phyloP scores from a whole-genome alignment of 805 yeast species.

The Brettanomyces sp. region DNA sequence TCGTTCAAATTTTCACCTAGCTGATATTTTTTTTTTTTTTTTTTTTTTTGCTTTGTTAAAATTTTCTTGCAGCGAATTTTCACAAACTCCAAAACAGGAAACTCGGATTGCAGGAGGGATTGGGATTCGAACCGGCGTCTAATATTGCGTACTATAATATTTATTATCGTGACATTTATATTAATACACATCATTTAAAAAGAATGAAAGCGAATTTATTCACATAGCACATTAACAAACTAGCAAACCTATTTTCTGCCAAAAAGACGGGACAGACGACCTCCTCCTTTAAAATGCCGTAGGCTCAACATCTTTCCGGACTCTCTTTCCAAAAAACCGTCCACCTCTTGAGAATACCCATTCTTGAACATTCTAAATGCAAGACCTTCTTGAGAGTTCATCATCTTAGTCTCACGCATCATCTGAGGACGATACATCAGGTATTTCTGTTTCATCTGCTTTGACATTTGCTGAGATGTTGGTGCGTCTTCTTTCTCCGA shows the following conservation, averaged over 20 bases:
- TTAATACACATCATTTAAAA: no score
- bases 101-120: neutral
- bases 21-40: no score
- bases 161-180: no score
- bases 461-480: slow-evolving; percentile 27
- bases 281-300: slow-evolving; percentile 4
- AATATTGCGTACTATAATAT: neutral
- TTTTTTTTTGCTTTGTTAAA: neutral
- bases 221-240: no score
- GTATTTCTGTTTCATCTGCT: slow-evolving; percentile 27
- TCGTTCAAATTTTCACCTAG: no score
- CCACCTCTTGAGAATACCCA: slow-evolving; percentile 3
- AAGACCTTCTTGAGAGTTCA: slow-evolving; percentile 28
- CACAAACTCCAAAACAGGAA: neutral
- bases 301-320: neutral
- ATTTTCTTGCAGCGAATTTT: neutral
- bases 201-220: no score
- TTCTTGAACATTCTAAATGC: slow-evolving; percentile 18
- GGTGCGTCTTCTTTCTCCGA: slow-evolving; percentile 49
- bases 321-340: neutral
- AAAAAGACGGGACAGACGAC: slow-evolving; percentile 1
- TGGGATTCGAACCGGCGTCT: neutral
- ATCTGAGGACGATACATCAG: slow-evolving; percentile 23
- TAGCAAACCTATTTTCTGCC: no score
- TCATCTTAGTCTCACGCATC: slow-evolving; percentile 20